A percentile compares a stretch with the other conserved stretches of the same genome.
These are phyloP conservation scores for Cerrena zonata DNA, from an alignment of 1,284 basidiomycete genomes.

Conservation along the genomic window DNA sequence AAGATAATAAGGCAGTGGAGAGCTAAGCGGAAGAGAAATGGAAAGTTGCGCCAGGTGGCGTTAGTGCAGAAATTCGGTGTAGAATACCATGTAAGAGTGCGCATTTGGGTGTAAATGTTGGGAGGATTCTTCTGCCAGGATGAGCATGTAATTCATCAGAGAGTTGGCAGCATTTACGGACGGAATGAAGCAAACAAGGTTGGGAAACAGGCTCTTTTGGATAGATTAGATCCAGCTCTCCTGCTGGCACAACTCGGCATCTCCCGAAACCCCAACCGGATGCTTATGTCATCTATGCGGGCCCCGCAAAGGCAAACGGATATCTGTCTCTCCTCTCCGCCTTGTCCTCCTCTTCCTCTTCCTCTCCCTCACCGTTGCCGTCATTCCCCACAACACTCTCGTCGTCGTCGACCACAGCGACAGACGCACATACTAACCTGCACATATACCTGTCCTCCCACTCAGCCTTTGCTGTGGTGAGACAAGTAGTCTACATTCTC, in stretches of 20 bases:
- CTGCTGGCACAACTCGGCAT: too few relatives aligned
- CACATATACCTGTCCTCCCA: too few relatives aligned
- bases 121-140: not conserved
- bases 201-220: not conserved
- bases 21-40: not conserved
- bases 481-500: not conserved
- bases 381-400: not conserved
- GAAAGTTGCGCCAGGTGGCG: not conserved
- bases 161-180: not conserved
- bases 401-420: not conserved
- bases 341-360: not conserved
- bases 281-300: not conserved
- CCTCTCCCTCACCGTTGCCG: not conserved
- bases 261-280: not conserved
- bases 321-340: not conserved
- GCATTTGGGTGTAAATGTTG: too few relatives aligned
- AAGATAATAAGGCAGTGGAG: not conserved
- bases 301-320: not conserved
- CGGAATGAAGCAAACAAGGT: not conserved
- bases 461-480: not conserved
- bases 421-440: too few relatives aligned
- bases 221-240: too few relatives aligned
- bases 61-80: too few relatives aligned
- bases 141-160: not conserved
- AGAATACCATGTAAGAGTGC: too few relatives aligned